These are phyloP conservation scores for Datisca glomerata DNA, from an alignment of 306 rosid species.

Conservation along the genomic window DNA sequence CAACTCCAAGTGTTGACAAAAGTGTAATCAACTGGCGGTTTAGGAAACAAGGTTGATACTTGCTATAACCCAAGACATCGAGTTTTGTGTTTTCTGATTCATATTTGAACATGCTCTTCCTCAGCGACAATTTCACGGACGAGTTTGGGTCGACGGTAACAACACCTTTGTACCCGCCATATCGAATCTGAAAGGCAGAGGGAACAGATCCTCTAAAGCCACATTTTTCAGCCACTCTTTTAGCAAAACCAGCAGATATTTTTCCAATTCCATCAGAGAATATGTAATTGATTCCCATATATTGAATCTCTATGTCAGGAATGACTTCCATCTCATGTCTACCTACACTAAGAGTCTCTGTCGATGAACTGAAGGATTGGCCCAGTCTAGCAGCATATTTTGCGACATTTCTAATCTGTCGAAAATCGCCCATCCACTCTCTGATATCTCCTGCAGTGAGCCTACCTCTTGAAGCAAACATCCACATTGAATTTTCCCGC, in stretches of 20 bases:
- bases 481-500: constrained; percentile 74
- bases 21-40: constrained; percentile 73
- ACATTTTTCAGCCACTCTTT: constrained; percentile 56
- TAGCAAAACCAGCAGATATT: constrained; percentile 57
- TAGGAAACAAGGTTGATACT: constrained; percentile 58
- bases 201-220: constrained; percentile 31
- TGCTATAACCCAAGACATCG: constrained; percentile 66
- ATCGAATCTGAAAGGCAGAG: constrained; percentile 85
- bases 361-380: constrained; percentile 87
- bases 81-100: constrained; percentile 40
- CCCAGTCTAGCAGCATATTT: constrained; percentile 91
- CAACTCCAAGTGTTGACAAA: too few relatives aligned
- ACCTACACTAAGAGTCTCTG: constrained; percentile 48
- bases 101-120: constrained; percentile 70
- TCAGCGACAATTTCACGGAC: constrained; percentile 42
- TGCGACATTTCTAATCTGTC: constrained; percentile 63
- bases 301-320: constrained; percentile 28
- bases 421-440: constrained; percentile 61
- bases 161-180: constrained; percentile 85
- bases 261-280: constrained; percentile 95
- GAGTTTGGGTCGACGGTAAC: constrained; percentile 82
- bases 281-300: constrained; percentile 18
- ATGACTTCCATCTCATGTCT: constrained; percentile 38
- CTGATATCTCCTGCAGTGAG: constrained; percentile 39
- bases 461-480: constrained; percentile 57